Percentiles rank a stretch among this genome's conserved stretches.
Evolutionary conservation across 2,329 filamentous ascomycete genomes (phyloP).

Genomic region (Epichloe amarillans): DNA sequence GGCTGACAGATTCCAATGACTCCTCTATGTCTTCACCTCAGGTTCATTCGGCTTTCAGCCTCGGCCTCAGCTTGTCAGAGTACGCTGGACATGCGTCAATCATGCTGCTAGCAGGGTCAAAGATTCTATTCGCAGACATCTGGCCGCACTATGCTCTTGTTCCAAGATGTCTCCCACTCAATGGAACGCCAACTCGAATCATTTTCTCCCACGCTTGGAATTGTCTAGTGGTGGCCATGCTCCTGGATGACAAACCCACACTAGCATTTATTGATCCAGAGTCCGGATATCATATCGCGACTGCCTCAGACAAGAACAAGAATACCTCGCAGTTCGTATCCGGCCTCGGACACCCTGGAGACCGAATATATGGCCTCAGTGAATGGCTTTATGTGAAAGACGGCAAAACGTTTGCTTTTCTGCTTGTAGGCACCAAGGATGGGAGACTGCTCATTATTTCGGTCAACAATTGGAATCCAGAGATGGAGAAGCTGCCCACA

Average conservation of each 20-base stretch:
- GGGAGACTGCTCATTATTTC: slow-evolving; percentile 45
- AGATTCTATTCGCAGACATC: slow-evolving; percentile 40
- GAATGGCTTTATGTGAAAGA: slow-evolving; percentile 51
- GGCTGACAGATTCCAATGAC: slow-evolving; percentile 37
- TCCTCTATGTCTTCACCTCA: slow-evolving; percentile 30
- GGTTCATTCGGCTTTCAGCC: slow-evolving; percentile 33
- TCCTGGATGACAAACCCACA: slow-evolving; percentile 28
- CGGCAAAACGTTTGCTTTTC: slow-evolving; percentile 45
- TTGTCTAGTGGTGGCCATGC: slow-evolving; percentile 40
- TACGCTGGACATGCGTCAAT: slow-evolving; percentile 27
- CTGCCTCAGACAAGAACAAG: slow-evolving; percentile 28
- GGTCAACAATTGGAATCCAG: slow-evolving; percentile 19
- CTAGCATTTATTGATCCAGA: slow-evolving; percentile 44
- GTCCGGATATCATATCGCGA: slow-evolving; percentile 38
- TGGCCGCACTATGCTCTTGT: slow-evolving; percentile 31
- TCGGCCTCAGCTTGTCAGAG: slow-evolving; percentile 27
- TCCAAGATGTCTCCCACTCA: slow-evolving; percentile 33
- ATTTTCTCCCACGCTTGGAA: slow-evolving; percentile 41
- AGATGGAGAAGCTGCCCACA: slow-evolving; percentile 7
- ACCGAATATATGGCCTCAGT: slow-evolving; percentile 45
- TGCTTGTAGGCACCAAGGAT: slow-evolving; percentile 44
- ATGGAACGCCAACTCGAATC: slow-evolving; percentile 36
- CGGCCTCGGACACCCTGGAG: slow-evolving; percentile 41
- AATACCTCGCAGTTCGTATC: slow-evolving; percentile 34
- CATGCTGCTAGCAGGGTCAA: slow-evolving; percentile 35